Conservation (phyloP, 106 monocot genomes). For the Ottelia alismoides region DNA sequence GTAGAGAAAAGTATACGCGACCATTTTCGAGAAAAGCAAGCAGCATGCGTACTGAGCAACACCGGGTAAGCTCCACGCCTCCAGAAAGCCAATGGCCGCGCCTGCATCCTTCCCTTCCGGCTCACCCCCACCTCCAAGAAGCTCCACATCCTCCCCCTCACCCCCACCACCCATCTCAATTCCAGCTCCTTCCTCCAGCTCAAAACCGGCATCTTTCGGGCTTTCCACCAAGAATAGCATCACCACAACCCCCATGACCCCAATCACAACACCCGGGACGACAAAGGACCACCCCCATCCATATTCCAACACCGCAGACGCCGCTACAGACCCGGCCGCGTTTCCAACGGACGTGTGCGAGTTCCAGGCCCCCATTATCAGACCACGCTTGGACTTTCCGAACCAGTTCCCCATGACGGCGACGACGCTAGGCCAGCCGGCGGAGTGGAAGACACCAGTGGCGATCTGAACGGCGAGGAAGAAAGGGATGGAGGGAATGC, state of each 20-base stretch:
- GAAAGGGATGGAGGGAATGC: no score
- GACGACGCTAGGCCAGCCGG: not conserved
- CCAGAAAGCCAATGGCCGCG: conserved; percentile 54
- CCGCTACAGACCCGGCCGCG: not conserved
- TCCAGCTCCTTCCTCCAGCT: not conserved
- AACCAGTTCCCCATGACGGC: not conserved
- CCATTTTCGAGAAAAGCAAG: conserved; percentile 83
- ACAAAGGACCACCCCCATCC: no score
- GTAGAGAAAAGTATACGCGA: conserved; percentile 81
- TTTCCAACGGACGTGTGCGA: not conserved
- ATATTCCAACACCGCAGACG: no score
- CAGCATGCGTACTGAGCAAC: conserved; percentile 68
- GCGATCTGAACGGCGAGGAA: not conserved
- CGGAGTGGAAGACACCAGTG: not conserved
- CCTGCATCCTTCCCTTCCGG: not conserved
- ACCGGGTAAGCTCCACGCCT: conserved; percentile 70
- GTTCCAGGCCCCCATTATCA: not conserved
- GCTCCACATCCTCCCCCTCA: no score
- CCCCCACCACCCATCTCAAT: no score
- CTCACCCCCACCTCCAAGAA: no score
- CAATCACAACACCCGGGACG: no score
- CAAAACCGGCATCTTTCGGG: no score
- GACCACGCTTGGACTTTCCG: not conserved
- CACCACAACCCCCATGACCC: no score
- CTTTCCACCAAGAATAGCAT: no score